phyloP scores from a whole-genome alignment of 2,329 filamentous ascomycete species.

The Hypoxylon sp. region DNA sequence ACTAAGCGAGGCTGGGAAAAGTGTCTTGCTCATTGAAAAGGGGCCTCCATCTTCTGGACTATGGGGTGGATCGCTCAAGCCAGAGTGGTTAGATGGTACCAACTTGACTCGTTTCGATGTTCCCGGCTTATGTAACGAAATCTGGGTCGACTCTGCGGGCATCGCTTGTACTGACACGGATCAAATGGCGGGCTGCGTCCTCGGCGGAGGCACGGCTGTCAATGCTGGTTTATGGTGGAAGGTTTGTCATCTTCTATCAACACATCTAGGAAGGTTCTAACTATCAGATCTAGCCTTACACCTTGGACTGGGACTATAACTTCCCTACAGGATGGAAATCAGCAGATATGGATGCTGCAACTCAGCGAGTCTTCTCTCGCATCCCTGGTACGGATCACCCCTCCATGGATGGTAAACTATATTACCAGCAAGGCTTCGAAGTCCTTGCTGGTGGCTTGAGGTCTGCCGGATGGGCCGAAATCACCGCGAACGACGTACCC shows the following conservation, averaged over 20 bases:
- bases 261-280: slow-evolving; percentile 27
- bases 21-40: slow-evolving; percentile 74
- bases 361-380: slow-evolving; percentile 74
- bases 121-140: slow-evolving; percentile 79
- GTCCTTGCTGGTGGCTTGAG: slow-evolving; percentile 72
- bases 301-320: slow-evolving; percentile 78
- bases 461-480: slow-evolving; percentile 72
- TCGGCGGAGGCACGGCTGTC: slow-evolving; percentile 76
- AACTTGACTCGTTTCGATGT: slow-evolving; percentile 79
- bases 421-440: slow-evolving; percentile 76
- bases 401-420: slow-evolving; percentile 75
- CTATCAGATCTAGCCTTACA: slow-evolving; percentile 62
- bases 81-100: slow-evolving; percentile 72
- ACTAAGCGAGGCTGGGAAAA: slow-evolving; percentile 75
- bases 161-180: slow-evolving; percentile 79
- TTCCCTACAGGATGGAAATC: slow-evolving; percentile 81
- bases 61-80: slow-evolving; percentile 73
- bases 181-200: slow-evolving; percentile 79
- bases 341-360: slow-evolving; percentile 71
- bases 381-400: slow-evolving; percentile 78
- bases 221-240: slow-evolving; percentile 80
- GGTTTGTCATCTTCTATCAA: slow-evolving; percentile 51
- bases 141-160: slow-evolving; percentile 74
- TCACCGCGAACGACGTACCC: slow-evolving; percentile 72
- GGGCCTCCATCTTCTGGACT: slow-evolving; percentile 74